Evolutionary conservation across 495 filamentous ascomycete species (phyloP).

Genomic region (Xylaria scruposa): DNA sequence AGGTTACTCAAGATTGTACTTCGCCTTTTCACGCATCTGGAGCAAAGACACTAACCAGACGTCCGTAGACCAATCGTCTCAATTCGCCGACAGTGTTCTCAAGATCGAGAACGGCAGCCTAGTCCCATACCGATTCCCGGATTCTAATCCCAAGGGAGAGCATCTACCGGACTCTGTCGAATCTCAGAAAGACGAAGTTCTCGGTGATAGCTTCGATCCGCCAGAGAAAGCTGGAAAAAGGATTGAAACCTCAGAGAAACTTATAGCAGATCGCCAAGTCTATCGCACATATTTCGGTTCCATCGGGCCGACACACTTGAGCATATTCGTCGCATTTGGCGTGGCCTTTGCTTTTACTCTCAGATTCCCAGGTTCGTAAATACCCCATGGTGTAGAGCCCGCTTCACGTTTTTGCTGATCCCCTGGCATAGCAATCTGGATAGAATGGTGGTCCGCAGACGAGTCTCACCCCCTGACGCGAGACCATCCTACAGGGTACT

Average conservation of each 20-base stretch:
- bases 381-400: constrained; percentile 20
- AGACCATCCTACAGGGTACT: constrained; percentile 23
- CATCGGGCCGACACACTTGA: neutral
- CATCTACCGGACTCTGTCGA: neutral
- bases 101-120: constrained; percentile 1
- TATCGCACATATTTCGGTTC: constrained; percentile 28
- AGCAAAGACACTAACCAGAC: neutral
- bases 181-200: neutral
- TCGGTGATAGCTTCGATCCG: neutral
- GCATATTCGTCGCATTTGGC: constrained; percentile 20
- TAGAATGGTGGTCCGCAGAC: constrained; percentile 33
- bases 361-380: constrained; percentile 22
- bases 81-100: constrained; percentile 11
- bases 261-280: constrained; percentile 24
- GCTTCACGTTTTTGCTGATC: constrained; percentile 14
- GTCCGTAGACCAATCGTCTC: constrained; percentile 7
- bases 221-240: neutral
- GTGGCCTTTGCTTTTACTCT: constrained; percentile 19
- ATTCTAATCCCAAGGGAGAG: neutral
- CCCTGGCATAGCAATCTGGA: constrained; percentile 16
- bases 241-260: neutral
- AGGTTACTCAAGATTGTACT: constrained; percentile 23
- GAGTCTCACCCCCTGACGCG: constrained; percentile 9
- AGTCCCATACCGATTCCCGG: constrained; percentile 1
- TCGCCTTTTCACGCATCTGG: neutral